Evolutionary conservation across 1,139 yeast genomes (phyloP).

Genomic region (Yamadazyma triangularis): DNA sequence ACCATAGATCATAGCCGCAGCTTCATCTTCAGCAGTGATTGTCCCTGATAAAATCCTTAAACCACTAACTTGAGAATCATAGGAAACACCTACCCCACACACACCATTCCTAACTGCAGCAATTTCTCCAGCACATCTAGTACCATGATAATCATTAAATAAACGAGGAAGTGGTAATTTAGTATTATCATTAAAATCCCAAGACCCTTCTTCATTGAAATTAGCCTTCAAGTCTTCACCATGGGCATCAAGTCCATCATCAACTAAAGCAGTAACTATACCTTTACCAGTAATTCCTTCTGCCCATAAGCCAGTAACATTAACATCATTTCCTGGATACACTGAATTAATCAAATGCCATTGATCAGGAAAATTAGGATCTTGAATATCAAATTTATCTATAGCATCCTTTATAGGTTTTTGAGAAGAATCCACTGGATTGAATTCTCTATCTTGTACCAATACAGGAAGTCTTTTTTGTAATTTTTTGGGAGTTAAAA

Average conservation of each 20-base stretch:
- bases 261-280: conserved; percentile 80
- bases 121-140: conserved; percentile 97
- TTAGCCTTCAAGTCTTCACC: conserved; percentile 67
- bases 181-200: conserved; percentile 84
- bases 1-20: conserved; percentile 78
- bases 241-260: conserved; percentile 89
- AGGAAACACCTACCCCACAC: conserved; percentile 96
- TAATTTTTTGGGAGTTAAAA: conserved; percentile 45
- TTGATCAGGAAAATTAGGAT: conserved; percentile 76
- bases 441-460: conserved; percentile 11
- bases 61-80: conserved; percentile 81
- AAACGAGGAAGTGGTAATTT: conserved; percentile 77
- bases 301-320: conserved; percentile 83
- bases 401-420: conserved; percentile 37
- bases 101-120: conserved; percentile 84
- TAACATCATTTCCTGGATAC: conserved; percentile 79
- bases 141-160: conserved; percentile 89
- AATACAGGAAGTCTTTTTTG: conserved; percentile 43
- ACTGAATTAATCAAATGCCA: conserved; percentile 84
- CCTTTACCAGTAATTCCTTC: conserved; percentile 81
- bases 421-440: conserved; percentile 45
- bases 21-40: conserved; percentile 84
- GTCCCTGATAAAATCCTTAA: conserved; percentile 80
- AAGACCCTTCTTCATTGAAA: conserved; percentile 72
- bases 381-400: conserved; percentile 60